Percentiles rank a stretch among this genome's conserved stretches.
Evolutionary conservation across 2,329 filamentous ascomycete genomes (phyloP).

Genomic region (Colletotrichum liriopes): DNA sequence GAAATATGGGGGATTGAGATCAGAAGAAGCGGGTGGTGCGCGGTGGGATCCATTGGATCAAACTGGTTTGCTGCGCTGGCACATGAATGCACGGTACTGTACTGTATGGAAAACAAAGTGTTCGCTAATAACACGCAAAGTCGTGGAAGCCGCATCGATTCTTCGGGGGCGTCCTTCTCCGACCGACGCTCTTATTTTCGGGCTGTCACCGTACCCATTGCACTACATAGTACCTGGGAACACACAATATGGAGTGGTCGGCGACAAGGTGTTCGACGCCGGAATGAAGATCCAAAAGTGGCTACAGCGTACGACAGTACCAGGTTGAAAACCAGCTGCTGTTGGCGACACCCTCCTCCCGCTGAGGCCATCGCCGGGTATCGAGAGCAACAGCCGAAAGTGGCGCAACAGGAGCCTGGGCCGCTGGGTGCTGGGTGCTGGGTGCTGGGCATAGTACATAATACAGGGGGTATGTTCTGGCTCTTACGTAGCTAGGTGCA

Average conservation of each 20-base stretch:
- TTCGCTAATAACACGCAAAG: not conserved
- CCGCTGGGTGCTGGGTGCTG: not conserved
- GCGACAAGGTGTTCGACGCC: not conserved
- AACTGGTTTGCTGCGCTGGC: not conserved
- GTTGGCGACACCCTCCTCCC: not conserved
- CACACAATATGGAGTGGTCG: not conserved
- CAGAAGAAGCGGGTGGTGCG: not conserved
- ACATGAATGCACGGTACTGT: not conserved
- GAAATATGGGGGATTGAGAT: not conserved
- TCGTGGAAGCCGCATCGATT: not conserved
- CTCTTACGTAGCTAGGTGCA: not conserved
- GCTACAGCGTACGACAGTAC: not conserved
- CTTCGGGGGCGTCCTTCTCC: not conserved
- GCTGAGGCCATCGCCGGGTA: not conserved
- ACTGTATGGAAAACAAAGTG: not conserved
- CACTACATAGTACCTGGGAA: too few species aligned
- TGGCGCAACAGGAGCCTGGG: not conserved
- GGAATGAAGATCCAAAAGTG: not conserved
- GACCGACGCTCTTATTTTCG: constrained; percentile 13
- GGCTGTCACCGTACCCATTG: not conserved
- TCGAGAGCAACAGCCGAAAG: not conserved
- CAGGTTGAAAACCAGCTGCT: not conserved
- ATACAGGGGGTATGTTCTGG: not conserved
- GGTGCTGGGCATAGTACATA: not conserved
- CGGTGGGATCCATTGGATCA: not conserved